Evolutionary conservation across 2,329 filamentous ascomycete genomes (phyloP).

Genomic region (Hymenoscyphus fructigenus): DNA sequence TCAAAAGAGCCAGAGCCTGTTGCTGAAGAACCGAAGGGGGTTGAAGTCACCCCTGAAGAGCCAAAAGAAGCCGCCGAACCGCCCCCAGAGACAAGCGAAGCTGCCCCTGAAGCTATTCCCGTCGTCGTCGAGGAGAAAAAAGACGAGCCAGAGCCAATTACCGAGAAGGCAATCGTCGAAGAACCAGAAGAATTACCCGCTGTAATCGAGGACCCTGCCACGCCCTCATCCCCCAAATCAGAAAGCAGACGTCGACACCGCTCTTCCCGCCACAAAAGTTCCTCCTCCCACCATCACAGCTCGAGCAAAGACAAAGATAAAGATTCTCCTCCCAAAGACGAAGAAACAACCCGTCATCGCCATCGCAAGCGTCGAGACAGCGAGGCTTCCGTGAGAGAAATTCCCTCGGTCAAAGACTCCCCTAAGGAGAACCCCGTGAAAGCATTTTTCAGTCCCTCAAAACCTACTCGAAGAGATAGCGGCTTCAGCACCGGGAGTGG

Average conservation of each 20-base stretch:
- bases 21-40: background rate
- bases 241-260: slow-evolving; percentile 4
- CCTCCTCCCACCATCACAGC: slow-evolving; percentile 8
- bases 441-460: slow-evolving; percentile 20
- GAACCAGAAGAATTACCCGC: slow-evolving; percentile 28
- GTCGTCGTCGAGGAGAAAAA: slow-evolving; percentile 6
- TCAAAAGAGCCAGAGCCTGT: background rate
- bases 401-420: background rate
- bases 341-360: slow-evolving; percentile 14
- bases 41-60: background rate
- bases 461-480: slow-evolving; percentile 32
- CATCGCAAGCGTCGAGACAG: slow-evolving; percentile 30
- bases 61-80: background rate
- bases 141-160: slow-evolving; percentile 13
- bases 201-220: slow-evolving; percentile 19
- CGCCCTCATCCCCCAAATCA: background rate
- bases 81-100: no score
- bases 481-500: slow-evolving; percentile 29
- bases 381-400: slow-evolving; percentile 17
- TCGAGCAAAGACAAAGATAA: slow-evolving; percentile 22
- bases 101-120: background rate
- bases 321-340: slow-evolving; percentile 14
- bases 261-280: background rate
- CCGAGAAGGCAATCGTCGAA: slow-evolving; percentile 27
- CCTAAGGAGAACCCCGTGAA: slow-evolving; percentile 9